phyloP scores from a whole-genome alignment of 83 land plant species.

The Isoetes engelmannii region DNA sequence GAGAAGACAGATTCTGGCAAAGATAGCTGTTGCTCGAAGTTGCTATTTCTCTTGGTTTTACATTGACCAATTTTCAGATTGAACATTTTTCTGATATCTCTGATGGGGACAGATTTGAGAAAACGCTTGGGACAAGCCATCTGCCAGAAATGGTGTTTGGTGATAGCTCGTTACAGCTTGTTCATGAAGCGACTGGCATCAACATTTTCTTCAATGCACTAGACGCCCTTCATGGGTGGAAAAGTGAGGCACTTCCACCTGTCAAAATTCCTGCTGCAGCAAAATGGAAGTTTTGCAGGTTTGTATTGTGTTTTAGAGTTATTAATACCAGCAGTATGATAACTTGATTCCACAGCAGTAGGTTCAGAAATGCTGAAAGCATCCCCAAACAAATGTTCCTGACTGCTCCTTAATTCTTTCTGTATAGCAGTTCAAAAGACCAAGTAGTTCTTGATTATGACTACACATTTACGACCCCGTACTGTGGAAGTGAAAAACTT shows the following conservation, averaged over 20 bases:
- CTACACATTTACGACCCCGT: constrained; percentile 94
- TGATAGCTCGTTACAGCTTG: constrained; percentile 59
- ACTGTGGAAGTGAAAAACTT: constrained; percentile 72
- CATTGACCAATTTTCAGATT: background rate
- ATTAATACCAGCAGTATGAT: background rate
- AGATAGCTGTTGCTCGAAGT: background rate
- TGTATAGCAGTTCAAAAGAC: constrained; percentile 62
- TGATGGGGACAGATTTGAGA: constrained; percentile 55
- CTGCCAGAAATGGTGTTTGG: constrained; percentile 97
- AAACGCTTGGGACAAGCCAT: constrained; percentile 62
- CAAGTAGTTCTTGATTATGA: constrained; percentile 89
- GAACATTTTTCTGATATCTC: background rate
- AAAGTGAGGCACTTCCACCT: constrained; percentile 70
- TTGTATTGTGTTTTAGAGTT: background rate
- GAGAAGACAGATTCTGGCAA: background rate
- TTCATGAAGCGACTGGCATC: constrained; percentile 55
- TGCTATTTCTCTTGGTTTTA: no score
- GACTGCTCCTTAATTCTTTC: background rate
- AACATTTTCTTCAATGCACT: constrained; percentile 73
- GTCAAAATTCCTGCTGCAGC: constrained; percentile 98
- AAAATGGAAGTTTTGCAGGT: constrained; percentile 85
- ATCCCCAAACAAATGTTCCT: background rate
- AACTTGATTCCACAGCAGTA: background rate
- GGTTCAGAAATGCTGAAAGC: background rate
- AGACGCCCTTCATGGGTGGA: constrained; percentile 88